Evolutionary conservation across 768 basidiomycete genomes (phyloP), one percentile per base, ranked within the genome.

Genomic region (Mrakia hoshinonis): DNA sequence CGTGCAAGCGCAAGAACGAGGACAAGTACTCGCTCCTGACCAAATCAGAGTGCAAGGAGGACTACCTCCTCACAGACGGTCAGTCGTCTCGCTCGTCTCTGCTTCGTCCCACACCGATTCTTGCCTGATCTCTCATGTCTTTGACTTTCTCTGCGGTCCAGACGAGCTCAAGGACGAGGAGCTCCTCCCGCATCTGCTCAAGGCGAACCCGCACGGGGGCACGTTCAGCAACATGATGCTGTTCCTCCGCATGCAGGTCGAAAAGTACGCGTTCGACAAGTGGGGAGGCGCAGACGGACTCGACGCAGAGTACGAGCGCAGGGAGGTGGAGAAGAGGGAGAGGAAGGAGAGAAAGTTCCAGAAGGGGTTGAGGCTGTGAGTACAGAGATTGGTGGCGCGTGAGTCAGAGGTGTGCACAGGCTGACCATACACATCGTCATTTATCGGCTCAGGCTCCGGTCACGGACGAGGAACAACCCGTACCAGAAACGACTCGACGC

Each of bases 151-250:
- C 3, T 1, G 5, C 29, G 22, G 26, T 47, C n/a, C 76, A 92
- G 92, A 94, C 39, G 96, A 99, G 78, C 83, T 99, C 34, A 87
- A 89, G 69, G 96, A 99, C 77, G 87, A 90, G 76, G 91, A 96
- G 75, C 81, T 89, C 22, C 85, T 99, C 74, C 96, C 95, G 0
- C 96, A 99, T 79, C 82, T 95, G 31, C 84, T 98, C 70, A 92
- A 94, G 77, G 89, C 91, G 24, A 97, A 97, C 78, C 94, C 92
- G 4, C 93, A 96, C 81, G 89, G 90, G 74, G 89, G 92, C 13
- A 94, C 91, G 0, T 98, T 90, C 77, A 90, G 90, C 46, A 99
- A 98, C 82, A 98, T 98, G 96, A 98, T 98, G 96, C 84, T 99
- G 26, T 98, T 90, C 81, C 83, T 97, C 5, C 87, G 96, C 43